These are phyloP conservation scores for Botrytis galanthina DNA, from an alignment of 2,329 filamentous ascomycete genomes.

Conservation along the genomic window DNA sequence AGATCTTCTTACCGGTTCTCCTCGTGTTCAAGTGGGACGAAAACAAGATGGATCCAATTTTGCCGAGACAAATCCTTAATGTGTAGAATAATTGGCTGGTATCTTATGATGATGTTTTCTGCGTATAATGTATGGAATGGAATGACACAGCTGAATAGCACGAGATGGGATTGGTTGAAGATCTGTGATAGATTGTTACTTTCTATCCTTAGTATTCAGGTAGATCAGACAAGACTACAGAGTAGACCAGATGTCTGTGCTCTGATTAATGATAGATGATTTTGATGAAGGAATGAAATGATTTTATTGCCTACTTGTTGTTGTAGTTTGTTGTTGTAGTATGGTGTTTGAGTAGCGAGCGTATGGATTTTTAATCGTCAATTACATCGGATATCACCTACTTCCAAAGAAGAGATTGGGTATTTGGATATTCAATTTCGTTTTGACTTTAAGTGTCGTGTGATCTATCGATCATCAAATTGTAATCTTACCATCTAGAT, in stretches of 20 bases:
- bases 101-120: neutral
- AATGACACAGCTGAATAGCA: neutral
- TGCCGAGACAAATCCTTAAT: neutral
- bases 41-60: neutral
- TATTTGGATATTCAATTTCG: neutral
- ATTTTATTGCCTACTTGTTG: neutral
- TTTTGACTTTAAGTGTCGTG: neutral
- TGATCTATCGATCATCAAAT: neutral
- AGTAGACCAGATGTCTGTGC: neutral
- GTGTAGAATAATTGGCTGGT: neutral
- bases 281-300: constrained; percentile 14
- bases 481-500: neutral
- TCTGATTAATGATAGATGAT: constrained; percentile 15
- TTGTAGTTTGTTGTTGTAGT: neutral
- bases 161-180: neutral
- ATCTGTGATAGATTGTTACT: neutral
- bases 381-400: neutral
- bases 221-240: neutral
- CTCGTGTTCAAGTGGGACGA: neutral
- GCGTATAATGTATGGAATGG: neutral
- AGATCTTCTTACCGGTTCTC: neutral
- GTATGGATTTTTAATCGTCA: neutral
- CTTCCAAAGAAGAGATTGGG: neutral
- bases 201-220: neutral
- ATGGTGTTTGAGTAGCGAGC: neutral